Evolutionary conservation across 257 asterid genomes (phyloP), one percentile per base, ranked within the genome.

Genomic region (Gardenia jasminoides): DNA sequence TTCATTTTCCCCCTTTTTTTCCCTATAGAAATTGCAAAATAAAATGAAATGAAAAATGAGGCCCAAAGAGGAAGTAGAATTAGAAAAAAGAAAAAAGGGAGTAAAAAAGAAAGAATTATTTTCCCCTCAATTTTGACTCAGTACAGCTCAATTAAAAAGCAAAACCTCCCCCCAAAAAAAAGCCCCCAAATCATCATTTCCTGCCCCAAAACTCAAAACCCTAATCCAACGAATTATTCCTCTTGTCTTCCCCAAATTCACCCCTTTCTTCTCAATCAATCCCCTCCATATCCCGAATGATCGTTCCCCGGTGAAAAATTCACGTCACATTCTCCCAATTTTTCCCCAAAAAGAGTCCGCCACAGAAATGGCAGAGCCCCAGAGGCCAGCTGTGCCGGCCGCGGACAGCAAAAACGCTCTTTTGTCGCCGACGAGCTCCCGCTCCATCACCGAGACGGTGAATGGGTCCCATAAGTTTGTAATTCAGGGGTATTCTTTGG

Each of bases 401-500:
- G 47, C 67, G 46, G 70, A 70, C 72, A 68, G 39, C 80, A 80
- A 47, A 36, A 69, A 46, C 54, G 67, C 80, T 39, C 66, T 80
- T 10, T 19, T 76, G 24, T 58, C 90, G 1, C 93, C 93, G 75
- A 90, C 97, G 74, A 90, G 91, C 85, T 91, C 97, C 12, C 86
- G 89, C 10, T 92, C 91, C 64, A 89, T 92, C 43, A 92, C 93
- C 28, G 91, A 88, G 83, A 93, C 97, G 65, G 84, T 91, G 19
- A 93, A 89, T 72, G 95, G 97, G 20, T 93, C 97, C 50, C 97
- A 93, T 85, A 86, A 79, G 28, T 93, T 93, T 78, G 90, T 85
- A 78, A 93, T 93, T 85, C 92, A 90, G 83, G 97, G 97, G 0
- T 92, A 91, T 82, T 92, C 97, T 17, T 81, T 92, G 65, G 94